These are phyloP conservation scores for Reticulascus tulasneorum DNA, from an alignment of 2,329 filamentous ascomycete genomes.

Conservation along the genomic window DNA sequence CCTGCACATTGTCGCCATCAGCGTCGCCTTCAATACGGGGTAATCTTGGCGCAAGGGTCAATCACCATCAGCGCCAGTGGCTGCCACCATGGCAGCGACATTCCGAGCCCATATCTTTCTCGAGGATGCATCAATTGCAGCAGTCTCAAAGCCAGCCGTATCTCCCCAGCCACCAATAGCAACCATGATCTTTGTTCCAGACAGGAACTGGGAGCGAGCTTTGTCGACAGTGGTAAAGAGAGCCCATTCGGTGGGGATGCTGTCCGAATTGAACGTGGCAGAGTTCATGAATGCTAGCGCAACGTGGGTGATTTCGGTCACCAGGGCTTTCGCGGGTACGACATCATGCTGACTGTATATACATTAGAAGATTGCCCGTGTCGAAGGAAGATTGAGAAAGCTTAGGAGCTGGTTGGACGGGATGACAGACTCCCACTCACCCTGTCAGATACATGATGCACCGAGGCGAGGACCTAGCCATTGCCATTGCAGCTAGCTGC, in stretches of 20 bases:
- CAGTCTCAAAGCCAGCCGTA: slow-evolving; percentile 56
- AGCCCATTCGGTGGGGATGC: slow-evolving; percentile 35
- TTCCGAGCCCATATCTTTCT: slow-evolving; percentile 60
- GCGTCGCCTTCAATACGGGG: slow-evolving; percentile 10
- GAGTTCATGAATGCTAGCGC: slow-evolving; percentile 56
- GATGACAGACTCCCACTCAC: slow-evolving; percentile 23
- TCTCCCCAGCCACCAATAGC: slow-evolving; percentile 76
- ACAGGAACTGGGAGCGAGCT: slow-evolving; percentile 43
- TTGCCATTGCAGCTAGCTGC: slow-evolving; percentile 7
- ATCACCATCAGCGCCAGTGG: slow-evolving; percentile 64
- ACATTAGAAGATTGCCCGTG: slow-evolving; percentile 1
- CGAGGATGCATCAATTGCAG: slow-evolving; percentile 37
- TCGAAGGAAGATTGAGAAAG: not conserved
- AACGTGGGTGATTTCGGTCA: slow-evolving; percentile 50
- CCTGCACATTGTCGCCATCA: slow-evolving; percentile 3
- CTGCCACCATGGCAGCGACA: slow-evolving; percentile 57
- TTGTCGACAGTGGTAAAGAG: slow-evolving; percentile 49
- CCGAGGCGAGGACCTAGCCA: slow-evolving; percentile 10
- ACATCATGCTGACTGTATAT: slow-evolving; percentile 42
- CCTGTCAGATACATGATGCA: slow-evolving; percentile 49
- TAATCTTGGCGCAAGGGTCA: no score
- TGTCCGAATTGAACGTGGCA: slow-evolving; percentile 43
- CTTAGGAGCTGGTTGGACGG: no score
- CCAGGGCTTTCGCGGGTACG: slow-evolving; percentile 31
- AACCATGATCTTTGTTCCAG: slow-evolving; percentile 59